phyloP scores from a whole-genome alignment of 345 rosid species.

The Salix arbutifolia region DNA sequence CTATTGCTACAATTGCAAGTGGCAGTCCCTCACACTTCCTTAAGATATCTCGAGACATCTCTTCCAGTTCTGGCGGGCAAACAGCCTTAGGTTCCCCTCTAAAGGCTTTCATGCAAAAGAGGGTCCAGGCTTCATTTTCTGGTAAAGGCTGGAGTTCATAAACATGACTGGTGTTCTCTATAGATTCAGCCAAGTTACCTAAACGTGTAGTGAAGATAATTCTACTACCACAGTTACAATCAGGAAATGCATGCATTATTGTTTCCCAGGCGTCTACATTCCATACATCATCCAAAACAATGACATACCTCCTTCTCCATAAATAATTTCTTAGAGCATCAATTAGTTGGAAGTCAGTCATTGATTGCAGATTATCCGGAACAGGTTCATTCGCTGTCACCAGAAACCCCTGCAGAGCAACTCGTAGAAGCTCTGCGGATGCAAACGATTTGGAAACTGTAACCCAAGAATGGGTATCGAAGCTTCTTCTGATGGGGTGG shows the following conservation, averaged over 20 bases:
- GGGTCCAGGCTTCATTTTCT: background rate
- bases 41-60: background rate
- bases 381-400: conserved; percentile 3
- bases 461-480: conserved; percentile 5
- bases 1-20: conserved; percentile 9
- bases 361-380: background rate
- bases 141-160: conserved; percentile 6
- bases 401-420: background rate
- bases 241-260: background rate
- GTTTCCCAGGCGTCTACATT: background rate
- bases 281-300: conserved; percentile 14
- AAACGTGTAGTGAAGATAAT: conserved; percentile 4
- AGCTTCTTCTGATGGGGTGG: background rate
- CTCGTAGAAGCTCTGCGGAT: background rate
- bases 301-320: conserved; percentile 7
- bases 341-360: background rate
- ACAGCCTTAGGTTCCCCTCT: background rate
- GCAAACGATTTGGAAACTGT: conserved; percentile 6
- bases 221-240: background rate
- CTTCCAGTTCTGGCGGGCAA: conserved; percentile 3
- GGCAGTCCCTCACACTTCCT: conserved; percentile 15
- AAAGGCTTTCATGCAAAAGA: conserved; percentile 12
- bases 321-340: background rate
- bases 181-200: background rate
- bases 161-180: background rate